A percentile compares a stretch with the other conserved stretches of the same genome.
These are phyloP conservation scores for Phytophthora sansomeana DNA, from an alignment of 352 stramenopile genomes.

Conservation along the genomic window DNA sequence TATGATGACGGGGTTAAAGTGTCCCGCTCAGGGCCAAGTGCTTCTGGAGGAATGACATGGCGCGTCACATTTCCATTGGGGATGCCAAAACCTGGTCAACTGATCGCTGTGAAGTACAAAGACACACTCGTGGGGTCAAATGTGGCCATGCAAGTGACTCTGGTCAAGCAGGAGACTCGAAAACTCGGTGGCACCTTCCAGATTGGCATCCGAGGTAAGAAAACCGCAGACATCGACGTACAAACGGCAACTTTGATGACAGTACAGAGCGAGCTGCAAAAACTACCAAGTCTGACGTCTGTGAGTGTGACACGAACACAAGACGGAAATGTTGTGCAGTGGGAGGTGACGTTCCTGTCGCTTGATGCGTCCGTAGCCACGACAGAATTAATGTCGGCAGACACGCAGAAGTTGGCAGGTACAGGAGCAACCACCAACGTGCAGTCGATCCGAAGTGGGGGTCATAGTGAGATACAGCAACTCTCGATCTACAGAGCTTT, in stretches of 20 bases:
- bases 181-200: slow-evolving; percentile 53
- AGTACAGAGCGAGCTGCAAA: slow-evolving; percentile 41
- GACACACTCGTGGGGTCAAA: slow-evolving; percentile 48
- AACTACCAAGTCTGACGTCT: slow-evolving; percentile 19
- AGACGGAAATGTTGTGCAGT: slow-evolving; percentile 23
- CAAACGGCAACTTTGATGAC: slow-evolving; percentile 6
- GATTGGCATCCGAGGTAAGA: slow-evolving; percentile 38
- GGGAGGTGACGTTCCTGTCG: slow-evolving; percentile 51
- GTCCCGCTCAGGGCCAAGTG: slow-evolving; percentile 40
- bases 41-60: slow-evolving; percentile 53
- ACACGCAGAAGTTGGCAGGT: slow-evolving; percentile 28
- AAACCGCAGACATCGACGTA: slow-evolving; percentile 48
- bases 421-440: slow-evolving; percentile 24
- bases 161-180: slow-evolving; percentile 47
- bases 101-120: slow-evolving; percentile 41
- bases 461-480: slow-evolving; percentile 48
- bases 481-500: slow-evolving; percentile 51
- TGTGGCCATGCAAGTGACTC: slow-evolving; percentile 38
- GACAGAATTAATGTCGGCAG: slow-evolving; percentile 23
- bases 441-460: slow-evolving; percentile 12
- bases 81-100: slow-evolving; percentile 38
- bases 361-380: slow-evolving; percentile 31
- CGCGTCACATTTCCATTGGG: slow-evolving; percentile 61
- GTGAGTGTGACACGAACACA: slow-evolving; percentile 30
- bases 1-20: slow-evolving; percentile 60